A percentile compares a stretch with the other conserved stretches of the same genome.
Evolutionary conservation across 768 basidiomycete genomes (phyloP).

Genomic region (Kondoa subrosea): DNA sequence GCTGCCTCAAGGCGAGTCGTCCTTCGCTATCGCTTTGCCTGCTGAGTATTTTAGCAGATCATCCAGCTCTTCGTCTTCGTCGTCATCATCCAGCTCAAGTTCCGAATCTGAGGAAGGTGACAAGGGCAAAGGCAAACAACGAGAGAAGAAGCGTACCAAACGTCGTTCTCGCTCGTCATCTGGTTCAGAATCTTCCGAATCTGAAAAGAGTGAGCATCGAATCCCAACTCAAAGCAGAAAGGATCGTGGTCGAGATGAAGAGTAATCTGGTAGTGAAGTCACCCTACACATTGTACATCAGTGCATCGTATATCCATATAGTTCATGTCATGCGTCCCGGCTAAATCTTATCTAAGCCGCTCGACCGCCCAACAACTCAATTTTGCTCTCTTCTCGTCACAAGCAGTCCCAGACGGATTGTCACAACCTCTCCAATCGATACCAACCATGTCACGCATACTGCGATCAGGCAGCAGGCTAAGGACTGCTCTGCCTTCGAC

Average conservation of each 20-base stretch:
- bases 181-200: neutral
- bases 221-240: neutral
- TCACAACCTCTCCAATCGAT: neutral
- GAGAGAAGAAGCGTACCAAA: neutral
- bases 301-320: neutral
- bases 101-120: neutral
- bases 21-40: neutral
- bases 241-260: neutral
- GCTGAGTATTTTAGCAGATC: neutral
- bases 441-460: neutral
- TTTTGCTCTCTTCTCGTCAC: neutral
- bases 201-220: neutral
- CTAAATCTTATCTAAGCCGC: neutral
- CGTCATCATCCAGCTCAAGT: neutral
- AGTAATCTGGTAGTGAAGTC: neutral
- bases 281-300: too few species aligned
- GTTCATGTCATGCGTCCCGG: neutral
- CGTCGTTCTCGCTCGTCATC: neutral
- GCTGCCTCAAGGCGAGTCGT: neutral
- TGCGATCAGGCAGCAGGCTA: neutral
- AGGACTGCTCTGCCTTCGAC: neutral
- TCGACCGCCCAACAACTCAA: neutral
- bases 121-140: neutral
- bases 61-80: neutral
- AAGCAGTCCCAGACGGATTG: neutral